Conservation (phyloP, 805 yeast species). For the Debaryomyces castellii region DNA sequence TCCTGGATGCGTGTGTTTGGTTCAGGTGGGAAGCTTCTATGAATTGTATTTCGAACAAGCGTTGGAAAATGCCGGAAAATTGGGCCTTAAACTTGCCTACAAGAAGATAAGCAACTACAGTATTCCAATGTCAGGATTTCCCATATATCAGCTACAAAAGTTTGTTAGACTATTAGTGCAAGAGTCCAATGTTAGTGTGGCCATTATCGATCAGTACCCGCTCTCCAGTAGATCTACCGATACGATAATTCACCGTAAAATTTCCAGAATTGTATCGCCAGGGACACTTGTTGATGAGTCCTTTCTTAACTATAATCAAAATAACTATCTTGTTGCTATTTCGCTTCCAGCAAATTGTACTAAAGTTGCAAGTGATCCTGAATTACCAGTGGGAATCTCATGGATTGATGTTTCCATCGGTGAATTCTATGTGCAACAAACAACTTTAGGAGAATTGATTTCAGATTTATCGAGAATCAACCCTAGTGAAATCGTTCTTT, state of each 20-base stretch:
- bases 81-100: constrained; percentile 71
- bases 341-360: constrained; percentile 52
- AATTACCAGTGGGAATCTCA: constrained; percentile 60
- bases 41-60: constrained; percentile 92
- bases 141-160: constrained; percentile 65
- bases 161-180: constrained; percentile 74
- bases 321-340: constrained; percentile 69
- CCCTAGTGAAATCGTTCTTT: constrained; percentile 77
- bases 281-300: constrained; percentile 91
- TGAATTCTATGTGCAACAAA: constrained; percentile 65
- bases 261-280: constrained; percentile 82
- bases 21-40: constrained; percentile 86
- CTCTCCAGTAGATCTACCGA: constrained; percentile 17
- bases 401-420: constrained; percentile 94
- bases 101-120: constrained; percentile 41
- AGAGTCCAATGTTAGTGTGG: constrained; percentile 69
- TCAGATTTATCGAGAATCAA: constrained; percentile 74
- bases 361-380: constrained; percentile 39
- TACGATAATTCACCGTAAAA: constrained; percentile 58
- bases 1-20: constrained; percentile 42
- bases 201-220: constrained; percentile 70
- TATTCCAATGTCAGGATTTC: constrained; percentile 91
- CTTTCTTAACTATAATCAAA: constrained; percentile 67
- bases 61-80: constrained; percentile 60
- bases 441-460: constrained; percentile 56